phyloP scores from a whole-genome alignment of 805 yeast species.

The Millerozyma acaciae region DNA sequence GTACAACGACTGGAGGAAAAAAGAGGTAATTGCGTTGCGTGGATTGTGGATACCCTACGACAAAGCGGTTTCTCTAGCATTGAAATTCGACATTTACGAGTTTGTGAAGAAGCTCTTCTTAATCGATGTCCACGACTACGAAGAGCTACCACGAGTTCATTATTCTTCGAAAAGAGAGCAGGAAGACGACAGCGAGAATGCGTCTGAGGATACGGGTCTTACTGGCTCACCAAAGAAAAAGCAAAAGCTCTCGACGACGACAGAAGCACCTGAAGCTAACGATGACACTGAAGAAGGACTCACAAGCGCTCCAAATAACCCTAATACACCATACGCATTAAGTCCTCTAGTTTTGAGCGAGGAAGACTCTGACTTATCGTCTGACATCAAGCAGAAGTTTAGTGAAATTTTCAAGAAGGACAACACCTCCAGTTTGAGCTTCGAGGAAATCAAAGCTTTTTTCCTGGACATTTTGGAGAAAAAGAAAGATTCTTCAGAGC shows the following conservation, averaged over 20 bases:
- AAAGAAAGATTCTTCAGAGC: slow-evolving; percentile 8
- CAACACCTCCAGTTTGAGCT: slow-evolving; percentile 11
- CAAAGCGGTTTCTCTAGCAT: slow-evolving; percentile 36
- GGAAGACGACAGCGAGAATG: slow-evolving; percentile 13
- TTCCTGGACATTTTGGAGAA: slow-evolving; percentile 22
- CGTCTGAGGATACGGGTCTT: slow-evolving; percentile 10
- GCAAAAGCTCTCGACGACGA: slow-evolving; percentile 15
- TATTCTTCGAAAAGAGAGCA: slow-evolving; percentile 13
- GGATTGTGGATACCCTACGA: slow-evolving; percentile 45
- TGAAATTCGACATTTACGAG: slow-evolving; percentile 37
- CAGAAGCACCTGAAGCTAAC: slow-evolving; percentile 1
- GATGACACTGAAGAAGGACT: slow-evolving; percentile 3
- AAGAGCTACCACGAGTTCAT: slow-evolving; percentile 26
- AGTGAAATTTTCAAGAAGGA: slow-evolving; percentile 34
- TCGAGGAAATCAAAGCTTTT: slow-evolving; percentile 20
- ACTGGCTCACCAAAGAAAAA: slow-evolving; percentile 32
- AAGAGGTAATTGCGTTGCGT: slow-evolving; percentile 22
- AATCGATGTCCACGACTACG: slow-evolving; percentile 44
- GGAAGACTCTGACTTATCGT: slow-evolving; percentile 22
- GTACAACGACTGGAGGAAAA: slow-evolving; percentile 27
- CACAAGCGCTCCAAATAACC: slow-evolving; percentile 14
- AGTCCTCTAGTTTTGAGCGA: slow-evolving; percentile 22
- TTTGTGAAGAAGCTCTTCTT: slow-evolving; percentile 33
- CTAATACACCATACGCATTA: slow-evolving; percentile 34
- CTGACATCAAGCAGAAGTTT: slow-evolving; percentile 30